A percentile compares a stretch with the other conserved stretches of the same genome.
Evolutionary conservation across 169 alveolate species (phyloP).

Genomic region (Cryptosporidium viatorum): DNA sequence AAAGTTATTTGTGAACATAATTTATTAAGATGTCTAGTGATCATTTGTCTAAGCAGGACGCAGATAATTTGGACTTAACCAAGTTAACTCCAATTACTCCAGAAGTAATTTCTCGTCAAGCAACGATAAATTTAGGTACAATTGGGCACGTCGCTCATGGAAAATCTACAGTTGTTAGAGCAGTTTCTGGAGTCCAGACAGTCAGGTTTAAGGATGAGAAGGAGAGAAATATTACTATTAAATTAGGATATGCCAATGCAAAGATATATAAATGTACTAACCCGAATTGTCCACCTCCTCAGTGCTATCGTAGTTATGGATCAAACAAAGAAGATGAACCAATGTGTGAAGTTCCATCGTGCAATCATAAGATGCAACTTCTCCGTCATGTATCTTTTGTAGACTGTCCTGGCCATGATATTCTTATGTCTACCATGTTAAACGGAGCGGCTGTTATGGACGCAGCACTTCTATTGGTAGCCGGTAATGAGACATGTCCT

Average conservation of each 20-base stretch:
- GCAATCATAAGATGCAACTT: conserved; percentile 88
- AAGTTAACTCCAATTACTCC: conserved; percentile 96
- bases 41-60: conserved; percentile 82
- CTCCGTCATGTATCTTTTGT: conserved; percentile 98
- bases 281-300: conserved; percentile 97
- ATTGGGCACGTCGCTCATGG: conserved; percentile 99
- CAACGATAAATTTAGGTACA: conserved; percentile 98
- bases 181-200: conserved; percentile 97
- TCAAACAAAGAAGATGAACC: conserved; percentile 92
- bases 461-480: conserved; percentile 96
- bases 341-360: conserved; percentile 90
- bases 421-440: conserved; percentile 99
- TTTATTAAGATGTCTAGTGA: conserved; percentile 48
- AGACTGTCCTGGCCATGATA: conserved; percentile 99
- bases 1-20: neutral
- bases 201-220: conserved; percentile 95
- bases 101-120: conserved; percentile 98
- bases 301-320: conserved; percentile 93
- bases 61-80: conserved; percentile 87
- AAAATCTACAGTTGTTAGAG: conserved; percentile 98
- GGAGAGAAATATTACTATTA: conserved; percentile 97
- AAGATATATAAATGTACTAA: conserved; percentile 96
- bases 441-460: conserved; percentile 99
- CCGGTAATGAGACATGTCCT: conserved; percentile 96
- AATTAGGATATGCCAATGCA: conserved; percentile 97